Evolutionary conservation across 108 stramenopile genomes (phyloP).

Genomic region (Pinguiococcus pyrenoidosus): DNA sequence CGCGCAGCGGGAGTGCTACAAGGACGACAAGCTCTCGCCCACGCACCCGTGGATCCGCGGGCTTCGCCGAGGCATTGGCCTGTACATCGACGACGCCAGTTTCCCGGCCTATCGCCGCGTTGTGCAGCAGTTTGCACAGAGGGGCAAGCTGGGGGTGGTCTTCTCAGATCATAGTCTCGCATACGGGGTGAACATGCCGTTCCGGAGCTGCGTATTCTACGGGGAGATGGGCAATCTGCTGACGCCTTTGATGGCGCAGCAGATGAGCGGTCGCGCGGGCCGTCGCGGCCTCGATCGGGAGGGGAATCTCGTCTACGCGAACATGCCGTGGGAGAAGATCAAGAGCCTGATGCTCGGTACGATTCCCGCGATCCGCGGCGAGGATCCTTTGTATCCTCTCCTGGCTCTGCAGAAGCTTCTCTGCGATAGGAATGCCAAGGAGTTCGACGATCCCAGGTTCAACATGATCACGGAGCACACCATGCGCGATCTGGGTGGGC

Average conservation of each 20-base stretch:
- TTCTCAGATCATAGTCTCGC: conserved; percentile 94
- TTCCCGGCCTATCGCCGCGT: conserved; percentile 92
- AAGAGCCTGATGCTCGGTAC: conserved; percentile 95
- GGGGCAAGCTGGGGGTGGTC: conserved; percentile 94
- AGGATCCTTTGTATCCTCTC: conserved; percentile 83
- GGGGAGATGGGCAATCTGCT: conserved; percentile 76
- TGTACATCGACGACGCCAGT: conserved; percentile 95
- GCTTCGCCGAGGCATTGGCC: conserved; percentile 90
- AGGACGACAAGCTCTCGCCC: conserved; percentile 61
- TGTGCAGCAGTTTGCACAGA: conserved; percentile 89
- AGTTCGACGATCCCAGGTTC: conserved; percentile 51
- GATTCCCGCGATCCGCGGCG: conserved; percentile 82
- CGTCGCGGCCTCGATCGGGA: conserved; percentile 98
- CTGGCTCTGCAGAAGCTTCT: conserved; percentile 74
- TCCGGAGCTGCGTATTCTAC: conserved; percentile 94
- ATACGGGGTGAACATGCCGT: conserved; percentile 99
- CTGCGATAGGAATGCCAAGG: conserved; percentile 65
- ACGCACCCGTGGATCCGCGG: conserved; percentile 91
- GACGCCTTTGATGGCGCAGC: conserved; percentile 88
- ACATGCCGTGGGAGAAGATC: conserved; percentile 88
- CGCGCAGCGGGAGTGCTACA: conserved; percentile 82
- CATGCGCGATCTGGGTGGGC: not conserved
- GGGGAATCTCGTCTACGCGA: conserved; percentile 91
- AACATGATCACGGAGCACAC: conserved; percentile 40
- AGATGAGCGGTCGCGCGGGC: conserved; percentile 98